Evolutionary conservation across 2,329 filamentous ascomycete species (phyloP).

Genomic region (Pseudogymnoascus sp.): DNA sequence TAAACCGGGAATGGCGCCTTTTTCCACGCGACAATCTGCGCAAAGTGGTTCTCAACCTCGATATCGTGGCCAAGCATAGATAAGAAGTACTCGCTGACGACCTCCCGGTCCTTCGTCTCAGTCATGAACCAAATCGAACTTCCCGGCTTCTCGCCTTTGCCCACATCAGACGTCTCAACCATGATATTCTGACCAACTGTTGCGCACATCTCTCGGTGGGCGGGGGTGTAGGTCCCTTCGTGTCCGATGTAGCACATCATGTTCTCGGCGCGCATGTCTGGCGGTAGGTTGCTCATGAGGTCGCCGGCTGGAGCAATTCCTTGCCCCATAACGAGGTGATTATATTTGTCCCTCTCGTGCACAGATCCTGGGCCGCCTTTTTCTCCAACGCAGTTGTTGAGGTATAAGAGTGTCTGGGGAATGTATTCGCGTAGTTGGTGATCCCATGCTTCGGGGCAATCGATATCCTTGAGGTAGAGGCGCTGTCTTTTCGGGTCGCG

Average conservation of each 20-base stretch:
- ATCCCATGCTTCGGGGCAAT: constrained; percentile 83
- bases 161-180: constrained; percentile 75
- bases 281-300: constrained; percentile 85
- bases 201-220: constrained; percentile 96
- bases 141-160: constrained; percentile 69
- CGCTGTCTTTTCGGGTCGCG: constrained; percentile 73
- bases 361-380: constrained; percentile 46
- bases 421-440: constrained; percentile 70
- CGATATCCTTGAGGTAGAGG: constrained; percentile 94
- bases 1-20: constrained; percentile 89
- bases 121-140: constrained; percentile 99
- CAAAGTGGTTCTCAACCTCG: constrained; percentile 94
- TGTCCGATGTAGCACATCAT: constrained; percentile 98
- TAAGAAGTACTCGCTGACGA: constrained; percentile 88
- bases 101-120: constrained; percentile 80
- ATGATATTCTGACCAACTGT: constrained; percentile 96
- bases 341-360: constrained; percentile 35
- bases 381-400: constrained; percentile 68
- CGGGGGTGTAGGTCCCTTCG: constrained; percentile 92
- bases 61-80: constrained; percentile 92
- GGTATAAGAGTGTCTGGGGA: constrained; percentile 76
- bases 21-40: constrained; percentile 91
- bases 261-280: constrained; percentile 85
- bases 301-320: constrained; percentile 65
- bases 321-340: constrained; percentile 35